Percentiles rank a stretch among this genome's conserved stretches.
Conservation (phyloP, 306 rosid genomes). For the Spatholobus suberectus region DNA sequence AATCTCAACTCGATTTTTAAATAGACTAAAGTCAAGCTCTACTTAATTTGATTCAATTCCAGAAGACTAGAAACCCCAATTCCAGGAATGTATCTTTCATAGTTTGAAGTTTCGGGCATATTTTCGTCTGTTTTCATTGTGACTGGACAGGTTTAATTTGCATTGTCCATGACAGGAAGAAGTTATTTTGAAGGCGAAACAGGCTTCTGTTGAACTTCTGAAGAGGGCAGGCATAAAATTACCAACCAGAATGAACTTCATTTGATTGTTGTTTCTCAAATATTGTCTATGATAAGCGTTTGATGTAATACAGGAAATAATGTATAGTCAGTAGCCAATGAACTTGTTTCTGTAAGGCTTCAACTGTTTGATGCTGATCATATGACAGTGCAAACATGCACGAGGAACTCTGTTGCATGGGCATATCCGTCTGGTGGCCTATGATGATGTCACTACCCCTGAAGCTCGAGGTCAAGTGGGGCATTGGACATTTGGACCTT, state of each 20-base stretch:
- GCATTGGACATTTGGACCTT: too few relatives aligned
- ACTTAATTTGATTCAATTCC: not conserved
- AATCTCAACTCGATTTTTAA: too few relatives aligned
- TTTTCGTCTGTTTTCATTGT: not conserved
- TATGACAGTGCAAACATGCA: too few relatives aligned
- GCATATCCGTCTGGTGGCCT: too few relatives aligned
- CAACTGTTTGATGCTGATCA: too few relatives aligned
- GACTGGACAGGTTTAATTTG: not conserved
- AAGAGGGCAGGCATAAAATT: conserved; percentile 77
- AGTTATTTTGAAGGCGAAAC: conserved; percentile 63
- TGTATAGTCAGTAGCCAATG: too few relatives aligned
- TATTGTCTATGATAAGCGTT: not conserved
- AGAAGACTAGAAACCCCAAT: not conserved
- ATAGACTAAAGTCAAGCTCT: too few relatives aligned
- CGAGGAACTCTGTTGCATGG: too few relatives aligned
- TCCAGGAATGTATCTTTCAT: conserved; percentile 16
- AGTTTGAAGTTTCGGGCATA: not conserved
- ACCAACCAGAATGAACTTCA: conserved; percentile 70
- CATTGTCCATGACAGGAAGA: conserved; percentile 59
- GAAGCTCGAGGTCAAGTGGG: too few relatives aligned
- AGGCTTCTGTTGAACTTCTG: conserved; percentile 66
- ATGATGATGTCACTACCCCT: too few relatives aligned
- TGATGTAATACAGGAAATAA: not conserved
- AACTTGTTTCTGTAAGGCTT: too few relatives aligned
- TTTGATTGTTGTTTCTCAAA: conserved; percentile 41